These are phyloP conservation scores for Arthrobotrys pseudoclavata DNA, from an alignment of 2,329 filamentous ascomycete species.

Conservation along the genomic window DNA sequence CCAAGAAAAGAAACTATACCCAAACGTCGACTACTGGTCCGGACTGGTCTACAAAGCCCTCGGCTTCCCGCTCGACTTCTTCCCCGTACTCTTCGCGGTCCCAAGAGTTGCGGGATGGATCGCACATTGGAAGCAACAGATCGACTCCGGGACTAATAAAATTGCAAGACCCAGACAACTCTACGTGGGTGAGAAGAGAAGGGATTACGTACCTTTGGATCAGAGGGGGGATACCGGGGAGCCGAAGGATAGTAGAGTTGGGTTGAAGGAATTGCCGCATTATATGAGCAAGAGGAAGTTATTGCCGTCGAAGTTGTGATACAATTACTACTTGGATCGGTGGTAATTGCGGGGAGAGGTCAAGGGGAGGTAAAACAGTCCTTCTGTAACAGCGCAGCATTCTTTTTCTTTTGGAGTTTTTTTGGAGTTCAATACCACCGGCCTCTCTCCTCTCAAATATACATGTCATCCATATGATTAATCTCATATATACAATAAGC, in stretches of 20 bases:
- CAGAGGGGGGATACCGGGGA: constrained; percentile 65
- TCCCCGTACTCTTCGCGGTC: constrained; percentile 70
- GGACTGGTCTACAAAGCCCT: constrained; percentile 71
- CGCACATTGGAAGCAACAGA: constrained; percentile 71
- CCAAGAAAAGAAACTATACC: constrained; percentile 70
- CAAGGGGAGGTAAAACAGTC: constrained; percentile 21
- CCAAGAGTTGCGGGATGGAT: constrained; percentile 71
- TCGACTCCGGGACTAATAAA: constrained; percentile 69
- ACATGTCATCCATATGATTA: background rate
- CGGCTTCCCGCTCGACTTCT: constrained; percentile 71
- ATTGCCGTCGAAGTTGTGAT: constrained; percentile 37
- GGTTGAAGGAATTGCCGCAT: constrained; percentile 63
- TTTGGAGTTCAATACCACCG: constrained; percentile 16
- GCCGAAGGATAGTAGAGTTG: constrained; percentile 61
- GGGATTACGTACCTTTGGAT: constrained; percentile 68
- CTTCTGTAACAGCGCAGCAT: constrained; percentile 11
- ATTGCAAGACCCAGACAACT: constrained; percentile 71
- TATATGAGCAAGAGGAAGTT: constrained; percentile 59
- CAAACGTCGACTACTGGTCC: constrained; percentile 71
- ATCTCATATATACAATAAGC: constrained; percentile 13
- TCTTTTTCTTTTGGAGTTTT: constrained; percentile 17
- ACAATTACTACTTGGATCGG: background rate
- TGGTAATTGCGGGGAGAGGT: background rate
- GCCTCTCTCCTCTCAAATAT: background rate
- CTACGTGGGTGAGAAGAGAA: constrained; percentile 68